Evolutionary conservation across 805 yeast genomes (phyloP), one percentile per base, ranked within the genome.

Genomic region (Hanseniaspora jakobsenii): DNA sequence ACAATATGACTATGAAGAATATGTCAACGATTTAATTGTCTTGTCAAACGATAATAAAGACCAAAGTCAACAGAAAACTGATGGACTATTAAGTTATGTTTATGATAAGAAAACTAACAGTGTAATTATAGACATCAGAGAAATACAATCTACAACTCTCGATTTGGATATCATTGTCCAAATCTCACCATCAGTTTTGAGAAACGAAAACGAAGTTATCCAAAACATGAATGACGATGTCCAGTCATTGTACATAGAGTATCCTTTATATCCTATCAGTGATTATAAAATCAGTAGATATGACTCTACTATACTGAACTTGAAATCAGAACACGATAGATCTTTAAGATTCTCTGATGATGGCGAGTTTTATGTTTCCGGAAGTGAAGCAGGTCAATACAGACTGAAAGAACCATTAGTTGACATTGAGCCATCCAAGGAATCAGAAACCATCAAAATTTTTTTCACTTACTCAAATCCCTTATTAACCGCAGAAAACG

Each of bases 391-490:
- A 10, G 23, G 28, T 14, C 36, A 30, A 13, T 42, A 42, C 16
- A 29, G 17, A 18, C 17, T 35, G 2, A 18, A 18, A 28, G 12
- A 12, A 9, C 6, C 46, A 16, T 7, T 42, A 6, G 21, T 19
- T 17, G 30, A 42, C n/a, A 21, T 42, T 18, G 14, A 34, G 13
- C 29, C 39, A 16, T n/a, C 17, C 3, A 18, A 14, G 6, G 28
- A 22, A 4, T 2, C 1, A 6, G 36, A 35, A 17, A 17, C 29
- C 2, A 18, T 42, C 1, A 19, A 24, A 34, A 53, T 42, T 21
- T 42, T 77, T 52, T 53, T 62, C 18, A 93, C 96, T 12, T 55
- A 85, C 46, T 63, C 77, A 16, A 70, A 72, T 3, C 39, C 46
- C 50, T 81, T 77, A 19, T 67, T 70, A 50, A 67, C 65, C 48